Percentiles rank a stretch among this genome's conserved stretches.
Conservation (phyloP, 176 grass and related monocot genomes). For the Carex parvula region DNA sequence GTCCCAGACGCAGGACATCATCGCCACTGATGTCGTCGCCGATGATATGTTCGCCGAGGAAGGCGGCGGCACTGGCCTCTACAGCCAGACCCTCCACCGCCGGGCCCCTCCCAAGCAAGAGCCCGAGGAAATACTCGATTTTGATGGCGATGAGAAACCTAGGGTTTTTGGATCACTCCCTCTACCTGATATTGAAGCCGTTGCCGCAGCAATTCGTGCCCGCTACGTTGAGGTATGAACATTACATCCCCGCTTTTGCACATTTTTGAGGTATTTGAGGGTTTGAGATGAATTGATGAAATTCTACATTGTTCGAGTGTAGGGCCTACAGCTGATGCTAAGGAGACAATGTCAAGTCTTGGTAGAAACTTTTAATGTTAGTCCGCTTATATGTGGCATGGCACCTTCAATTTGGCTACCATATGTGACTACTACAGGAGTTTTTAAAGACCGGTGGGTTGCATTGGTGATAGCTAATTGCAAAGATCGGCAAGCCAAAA, state of each 20-base stretch:
- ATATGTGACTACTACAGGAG: conserved; percentile 41
- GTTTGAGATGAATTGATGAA: background rate
- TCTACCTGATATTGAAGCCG: conserved; percentile 5
- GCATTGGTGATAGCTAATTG: conserved; percentile 32
- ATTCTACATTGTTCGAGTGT: background rate
- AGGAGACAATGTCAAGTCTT: conserved; percentile 60
- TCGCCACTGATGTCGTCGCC: conserved; percentile 39
- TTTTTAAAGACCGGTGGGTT: conserved; percentile 59
- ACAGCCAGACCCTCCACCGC: conserved; percentile 25
- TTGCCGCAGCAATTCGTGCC: conserved; percentile 33
- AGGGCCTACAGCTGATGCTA: conserved; percentile 73
- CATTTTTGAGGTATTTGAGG: background rate
- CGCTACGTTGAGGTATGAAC: conserved; percentile 34
- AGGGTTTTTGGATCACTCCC: conserved; percentile 37
- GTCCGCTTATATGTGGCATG: conserved; percentile 53
- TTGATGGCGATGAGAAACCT: background rate
- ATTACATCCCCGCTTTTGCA: too few species aligned
- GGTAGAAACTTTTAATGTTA: conserved; percentile 53
- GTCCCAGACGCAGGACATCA: conserved; percentile 39
- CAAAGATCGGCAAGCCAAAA: background rate
- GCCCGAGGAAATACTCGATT: background rate
- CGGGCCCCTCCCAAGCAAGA: conserved; percentile 27
- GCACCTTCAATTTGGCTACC: conserved; percentile 52
- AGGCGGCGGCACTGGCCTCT: background rate
- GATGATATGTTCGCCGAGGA: conserved; percentile 37